Percentiles rank a stretch among this genome's conserved stretches.
Conservation (phyloP, 495 filamentous ascomycete genomes). For the Achaetomiella virescens region DNA sequence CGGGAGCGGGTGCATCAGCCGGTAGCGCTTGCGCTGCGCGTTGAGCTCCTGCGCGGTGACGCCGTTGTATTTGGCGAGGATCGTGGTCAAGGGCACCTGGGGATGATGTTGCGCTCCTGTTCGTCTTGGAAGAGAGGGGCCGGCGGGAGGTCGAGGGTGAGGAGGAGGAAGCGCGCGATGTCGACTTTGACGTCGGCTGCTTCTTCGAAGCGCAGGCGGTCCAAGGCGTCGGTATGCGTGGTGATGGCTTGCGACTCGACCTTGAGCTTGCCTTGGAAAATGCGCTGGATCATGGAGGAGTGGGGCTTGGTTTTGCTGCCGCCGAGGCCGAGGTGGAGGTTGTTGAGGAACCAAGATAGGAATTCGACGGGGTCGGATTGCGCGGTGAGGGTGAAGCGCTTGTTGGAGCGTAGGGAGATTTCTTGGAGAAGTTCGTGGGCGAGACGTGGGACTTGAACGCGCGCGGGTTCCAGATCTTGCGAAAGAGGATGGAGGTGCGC, state of each 20-base stretch:
- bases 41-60: constrained; percentile 80
- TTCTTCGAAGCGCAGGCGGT: constrained; percentile 91
- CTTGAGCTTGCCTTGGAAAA: constrained; percentile 88
- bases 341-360: constrained; percentile 93
- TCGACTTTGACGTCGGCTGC: constrained; percentile 72
- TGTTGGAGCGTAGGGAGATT: constrained; percentile 80
- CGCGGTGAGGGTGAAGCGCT: constrained; percentile 82
- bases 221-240: constrained; percentile 72
- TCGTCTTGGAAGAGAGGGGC: constrained; percentile 97
- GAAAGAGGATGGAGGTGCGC: constrained; percentile 81
- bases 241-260: constrained; percentile 94
- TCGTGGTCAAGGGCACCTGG: constrained; percentile 86
- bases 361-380: constrained; percentile 97
- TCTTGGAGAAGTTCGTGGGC: constrained; percentile 93
- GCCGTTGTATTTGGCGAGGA: constrained; percentile 93
- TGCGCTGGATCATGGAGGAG: constrained; percentile 73
- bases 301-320: constrained; percentile 82
- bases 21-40: constrained; percentile 77
- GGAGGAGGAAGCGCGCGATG: constrained; percentile 71
- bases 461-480: constrained; percentile 96
- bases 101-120: constrained; percentile 86
- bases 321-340: constrained; percentile 84
- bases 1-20: constrained; percentile 85
- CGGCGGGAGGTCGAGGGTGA: constrained; percentile 87
- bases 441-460: constrained; percentile 97